Base-by-base conservation (phyloP, 2,329 filamentous ascomycete genomes). In the Cephalotrichum gorgonifer region DNA sequence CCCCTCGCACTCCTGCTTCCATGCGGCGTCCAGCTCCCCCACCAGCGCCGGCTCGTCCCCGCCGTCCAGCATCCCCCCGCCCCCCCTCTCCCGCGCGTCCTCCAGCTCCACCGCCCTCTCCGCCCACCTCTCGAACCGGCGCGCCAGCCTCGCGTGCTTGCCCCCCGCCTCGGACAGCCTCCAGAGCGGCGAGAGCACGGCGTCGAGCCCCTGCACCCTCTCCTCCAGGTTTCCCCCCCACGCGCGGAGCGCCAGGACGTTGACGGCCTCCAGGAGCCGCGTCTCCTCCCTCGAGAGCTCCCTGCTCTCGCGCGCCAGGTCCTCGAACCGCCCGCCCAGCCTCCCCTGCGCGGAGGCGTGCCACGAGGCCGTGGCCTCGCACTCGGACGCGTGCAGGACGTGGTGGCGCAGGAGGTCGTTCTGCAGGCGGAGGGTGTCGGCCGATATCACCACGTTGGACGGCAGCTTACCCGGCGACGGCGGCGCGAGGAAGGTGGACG, bases 401-500 rank as follows among this genome's bases (percentile, higher is more conserved):
- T 83, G 79, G 7, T 86, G 67, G 57, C 85, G 81, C 23, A 86
- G 66, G 2, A 86, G 70, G 58, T 83, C 78, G 2, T 80, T 75
- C 60, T 86, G 83, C 6, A 83, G 65, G 33, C 71, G 73, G 44
- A 69, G 70, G 7, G 72, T 80, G 61, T 81, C 78, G 47, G 75
- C 76, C 1, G 76, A 76, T 26, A 75, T 65, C 48, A 76, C 77
- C 14, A 82, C 64, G 59, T 82, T 83, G 56, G 74, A 69, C 5
- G 80, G 77, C 3, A 78, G 70, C 56, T 82, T 81, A 27, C 76
- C 78, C 1, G 81, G 79, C 3, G 78, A 78, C 0, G 79, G 75
- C 1, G 79, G 76, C 17, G 76, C 76, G 42, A 82, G 72, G 62
- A 71, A 74, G 38, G 72, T 69, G 14, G 78, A 67, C 0, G 76